Base-by-base conservation (phyloP, 2,329 filamentous ascomycete genomes). In the Leptographium lundbergii region DNA sequence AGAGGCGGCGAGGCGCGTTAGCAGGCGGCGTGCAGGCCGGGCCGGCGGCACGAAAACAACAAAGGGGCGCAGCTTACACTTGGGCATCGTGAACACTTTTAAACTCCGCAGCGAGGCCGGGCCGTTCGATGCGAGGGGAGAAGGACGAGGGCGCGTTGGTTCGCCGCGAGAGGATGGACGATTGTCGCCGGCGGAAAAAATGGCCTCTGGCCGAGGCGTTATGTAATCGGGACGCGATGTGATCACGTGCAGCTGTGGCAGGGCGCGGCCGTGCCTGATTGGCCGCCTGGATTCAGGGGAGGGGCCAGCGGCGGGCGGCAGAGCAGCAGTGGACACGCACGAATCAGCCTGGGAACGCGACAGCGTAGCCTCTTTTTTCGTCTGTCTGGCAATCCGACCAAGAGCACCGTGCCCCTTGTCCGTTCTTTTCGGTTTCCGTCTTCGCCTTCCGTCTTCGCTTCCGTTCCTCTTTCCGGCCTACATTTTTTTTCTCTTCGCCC, bases 21-120 rank as follows among this genome's bases (percentile, higher is more conserved):
- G 63, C 56, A 58, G 19, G n/a, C 13, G 45, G 10, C 13, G 36
- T 17, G 36, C 13, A 6, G 13, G 14, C 13, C 13, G 9, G 36
- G 14, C 14, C 6, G 13, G 22, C 3, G 6, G 19, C n/a, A n/a
- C n/a, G n/a, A n/a, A 29, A 17, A 19, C 2, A 19, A 4, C n/a
- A 29, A 22, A 19, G 17, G n/a, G 42, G 9, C 32, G 61, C 32
- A 29, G 81, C 86, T 82, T 82, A 92, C 90, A 94, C 81, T 92
- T 92, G 61, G 88, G 89, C 89, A 94, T 92, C 64, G 80, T 88
- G 78, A 27, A 22, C 39, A 39, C 34, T 19, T 25, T 11, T 4
- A 9, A 24, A 24, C 54, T 45, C n/a, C 13, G 24, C 32, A 42
- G 34, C 9, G 54, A 55, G 29, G 54, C 36, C 24, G 3, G 32